These are phyloP conservation scores for Cucurbitaria berberidis DNA, from an alignment of 2,329 filamentous ascomycete species.

Conservation along the genomic window DNA sequence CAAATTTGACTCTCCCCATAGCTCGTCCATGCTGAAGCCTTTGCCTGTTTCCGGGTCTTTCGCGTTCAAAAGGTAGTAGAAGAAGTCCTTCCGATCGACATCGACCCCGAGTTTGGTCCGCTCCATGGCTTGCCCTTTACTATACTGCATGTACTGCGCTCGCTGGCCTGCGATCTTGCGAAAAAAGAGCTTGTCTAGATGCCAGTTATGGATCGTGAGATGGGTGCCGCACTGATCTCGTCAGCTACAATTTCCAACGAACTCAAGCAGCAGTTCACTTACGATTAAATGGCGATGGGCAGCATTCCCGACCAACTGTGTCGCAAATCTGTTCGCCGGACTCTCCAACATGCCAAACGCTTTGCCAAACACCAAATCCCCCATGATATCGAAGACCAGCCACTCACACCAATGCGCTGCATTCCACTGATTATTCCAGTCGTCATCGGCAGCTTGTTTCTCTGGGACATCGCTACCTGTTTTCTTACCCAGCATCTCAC, in stretches of 20 bases:
- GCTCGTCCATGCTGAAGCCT: conserved; percentile 53
- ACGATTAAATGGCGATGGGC: conserved; percentile 55
- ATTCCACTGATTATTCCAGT: conserved; percentile 53
- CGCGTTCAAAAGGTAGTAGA: conserved; percentile 56
- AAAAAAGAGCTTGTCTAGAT: conserved; percentile 54
- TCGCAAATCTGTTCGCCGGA: conserved; percentile 50
- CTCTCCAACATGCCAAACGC: conserved; percentile 53
- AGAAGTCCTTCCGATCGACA: conserved; percentile 55
- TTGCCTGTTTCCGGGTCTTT: conserved; percentile 55
- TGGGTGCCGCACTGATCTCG: conserved; percentile 49
- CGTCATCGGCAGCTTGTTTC: conserved; percentile 20
- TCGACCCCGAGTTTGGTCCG: conserved; percentile 51
- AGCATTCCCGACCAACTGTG: conserved; percentile 51
- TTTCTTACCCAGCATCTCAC: conserved; percentile 41
- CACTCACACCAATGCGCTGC: conserved; percentile 54
- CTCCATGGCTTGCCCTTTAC: conserved; percentile 51
- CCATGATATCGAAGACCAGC: conserved; percentile 60
- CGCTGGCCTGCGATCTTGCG: conserved; percentile 52
- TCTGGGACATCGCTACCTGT: conserved; percentile 7
- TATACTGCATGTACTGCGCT: conserved; percentile 52
- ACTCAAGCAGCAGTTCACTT: conserved; percentile 19
- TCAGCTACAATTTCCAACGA: conserved; percentile 10
- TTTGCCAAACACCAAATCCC: conserved; percentile 55
- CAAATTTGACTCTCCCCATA: conserved; percentile 58
- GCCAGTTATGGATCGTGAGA: conserved; percentile 52